phyloP scores from a whole-genome alignment of 2,329 filamentous ascomycete genomes.

The Beauveria rudraprayagi region DNA sequence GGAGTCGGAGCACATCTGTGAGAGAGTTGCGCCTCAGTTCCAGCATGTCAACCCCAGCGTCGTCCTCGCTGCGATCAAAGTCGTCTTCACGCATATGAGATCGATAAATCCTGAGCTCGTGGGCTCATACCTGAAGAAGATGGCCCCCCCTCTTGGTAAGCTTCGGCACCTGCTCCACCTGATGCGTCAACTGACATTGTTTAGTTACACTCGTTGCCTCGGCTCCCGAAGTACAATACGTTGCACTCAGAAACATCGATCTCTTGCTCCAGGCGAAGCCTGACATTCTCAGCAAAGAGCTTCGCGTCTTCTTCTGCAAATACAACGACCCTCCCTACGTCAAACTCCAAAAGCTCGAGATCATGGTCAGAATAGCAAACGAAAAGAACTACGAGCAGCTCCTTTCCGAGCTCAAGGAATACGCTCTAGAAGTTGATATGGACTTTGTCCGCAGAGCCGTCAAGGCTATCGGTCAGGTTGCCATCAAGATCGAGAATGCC shows the following conservation, averaged over 20 bases:
- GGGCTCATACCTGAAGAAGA: constrained; percentile 90
- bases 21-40: constrained; percentile 91
- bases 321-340: constrained; percentile 98
- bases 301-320: constrained; percentile 99
- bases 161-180: constrained; percentile 4
- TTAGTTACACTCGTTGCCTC: constrained; percentile 91
- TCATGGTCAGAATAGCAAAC: constrained; percentile 98
- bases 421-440: constrained; percentile 97
- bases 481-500: constrained; percentile 94
- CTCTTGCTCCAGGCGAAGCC: constrained; percentile 91
- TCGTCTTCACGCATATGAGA: constrained; percentile 94
- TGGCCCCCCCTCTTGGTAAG: constrained; percentile 87
- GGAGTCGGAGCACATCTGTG: constrained; percentile 96
- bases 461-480: constrained; percentile 93
- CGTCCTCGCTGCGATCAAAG: constrained; percentile 94
- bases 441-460: constrained; percentile 93
- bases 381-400: constrained; percentile 94
- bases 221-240: constrained; percentile 94
- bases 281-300: constrained; percentile 92
- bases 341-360: constrained; percentile 95
- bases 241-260: constrained; percentile 92
- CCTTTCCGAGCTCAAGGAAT: constrained; percentile 90
- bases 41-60: constrained; percentile 98
- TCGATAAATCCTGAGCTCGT: constrained; percentile 69
- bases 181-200: constrained; percentile 5